These are phyloP conservation scores for Samsoniella hepiali DNA, from an alignment of 2,329 filamentous ascomycete species.

Conservation along the genomic window DNA sequence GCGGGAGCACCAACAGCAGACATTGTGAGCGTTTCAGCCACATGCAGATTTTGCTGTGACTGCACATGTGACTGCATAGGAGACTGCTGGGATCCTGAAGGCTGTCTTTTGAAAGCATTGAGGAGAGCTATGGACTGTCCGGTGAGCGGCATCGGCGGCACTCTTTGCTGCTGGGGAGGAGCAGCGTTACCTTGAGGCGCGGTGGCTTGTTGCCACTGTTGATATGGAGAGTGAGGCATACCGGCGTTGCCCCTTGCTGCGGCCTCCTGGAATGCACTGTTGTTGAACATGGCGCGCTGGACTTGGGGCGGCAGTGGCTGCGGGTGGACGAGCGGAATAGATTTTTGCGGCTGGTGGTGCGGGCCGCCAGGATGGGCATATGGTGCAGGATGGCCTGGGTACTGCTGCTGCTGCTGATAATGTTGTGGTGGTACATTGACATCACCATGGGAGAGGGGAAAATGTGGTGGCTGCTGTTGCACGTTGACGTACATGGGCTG, in stretches of 20 bases:
- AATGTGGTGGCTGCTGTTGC: conserved; percentile 33
- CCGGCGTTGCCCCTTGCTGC: conserved; percentile 18
- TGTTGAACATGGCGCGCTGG: conserved; percentile 50
- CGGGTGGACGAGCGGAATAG: conserved; percentile 35
- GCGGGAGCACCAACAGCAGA: background rate
- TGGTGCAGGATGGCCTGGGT: conserved; percentile 11
- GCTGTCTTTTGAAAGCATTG: conserved; percentile 41
- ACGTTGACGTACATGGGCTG: conserved; percentile 30
- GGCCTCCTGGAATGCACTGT: conserved; percentile 30
- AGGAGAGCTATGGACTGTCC: conserved; percentile 43
- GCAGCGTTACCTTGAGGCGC: conserved; percentile 1
- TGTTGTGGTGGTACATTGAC: conserved; percentile 14
- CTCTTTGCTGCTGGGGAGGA: background rate
- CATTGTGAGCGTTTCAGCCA: conserved; percentile 3
- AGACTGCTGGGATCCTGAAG: conserved; percentile 22
- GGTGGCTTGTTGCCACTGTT: conserved; percentile 23
- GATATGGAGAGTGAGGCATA: conserved; percentile 24
- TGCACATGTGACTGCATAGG: conserved; percentile 20
- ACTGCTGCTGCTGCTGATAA: conserved; percentile 23
- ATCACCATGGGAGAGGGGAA: conserved; percentile 21
- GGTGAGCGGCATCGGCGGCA: conserved; percentile 32
- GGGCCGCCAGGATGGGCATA: conserved; percentile 17
- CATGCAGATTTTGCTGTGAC: conserved; percentile 1
- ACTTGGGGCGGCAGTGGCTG: conserved; percentile 55
- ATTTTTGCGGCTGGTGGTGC: conserved; percentile 22